Evolutionary conservation across 805 yeast genomes (phyloP).

Genomic region (Starmerella sp.): DNA sequence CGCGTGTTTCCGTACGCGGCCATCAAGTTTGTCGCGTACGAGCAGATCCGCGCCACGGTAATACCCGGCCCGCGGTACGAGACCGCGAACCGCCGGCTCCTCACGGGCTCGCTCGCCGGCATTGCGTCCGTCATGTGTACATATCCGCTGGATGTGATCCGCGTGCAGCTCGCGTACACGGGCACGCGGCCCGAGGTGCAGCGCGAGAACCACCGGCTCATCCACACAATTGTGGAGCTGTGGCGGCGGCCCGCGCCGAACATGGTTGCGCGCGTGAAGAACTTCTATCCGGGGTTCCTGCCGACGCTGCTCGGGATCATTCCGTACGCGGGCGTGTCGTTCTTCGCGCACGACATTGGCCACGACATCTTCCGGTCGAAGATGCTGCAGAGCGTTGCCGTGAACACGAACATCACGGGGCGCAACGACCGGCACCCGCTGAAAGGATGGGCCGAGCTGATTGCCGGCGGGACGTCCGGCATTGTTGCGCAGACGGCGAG

Average conservation of each 20-base stretch:
- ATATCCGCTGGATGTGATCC: slow-evolving; percentile 79
- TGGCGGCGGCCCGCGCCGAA: slow-evolving; percentile 20
- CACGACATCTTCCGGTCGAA: slow-evolving; percentile 76
- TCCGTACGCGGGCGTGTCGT: slow-evolving; percentile 96
- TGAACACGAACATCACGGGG: slow-evolving; percentile 16
- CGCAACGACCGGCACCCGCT: slow-evolving; percentile 46
- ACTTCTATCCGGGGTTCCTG: slow-evolving; percentile 87
- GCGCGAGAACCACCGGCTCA: slow-evolving; percentile 24
- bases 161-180: slow-evolving; percentile 83
- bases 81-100: slow-evolving; percentile 64
- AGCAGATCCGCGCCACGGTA: slow-evolving; percentile 68
- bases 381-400: slow-evolving; percentile 39
- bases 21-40: slow-evolving; percentile 90
- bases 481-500: slow-evolving; percentile 92
- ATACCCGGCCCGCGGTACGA: slow-evolving; percentile 69
- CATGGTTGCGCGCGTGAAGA: slow-evolving; percentile 25
- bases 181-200: slow-evolving; percentile 31
- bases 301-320: slow-evolving; percentile 93
- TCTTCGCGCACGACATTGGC: slow-evolving; percentile 81
- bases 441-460: slow-evolving; percentile 79
- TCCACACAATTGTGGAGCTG: slow-evolving; percentile 26
- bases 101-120: slow-evolving; percentile 88
- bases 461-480: slow-evolving; percentile 95
- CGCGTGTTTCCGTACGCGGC: slow-evolving; percentile 96
- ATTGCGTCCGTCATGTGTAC: slow-evolving; percentile 76